Percentiles rank a stretch among this genome's conserved stretches.
Conservation (phyloP, 2,329 filamentous ascomycete genomes). For the Gnomoniopsis sp. region DNA sequence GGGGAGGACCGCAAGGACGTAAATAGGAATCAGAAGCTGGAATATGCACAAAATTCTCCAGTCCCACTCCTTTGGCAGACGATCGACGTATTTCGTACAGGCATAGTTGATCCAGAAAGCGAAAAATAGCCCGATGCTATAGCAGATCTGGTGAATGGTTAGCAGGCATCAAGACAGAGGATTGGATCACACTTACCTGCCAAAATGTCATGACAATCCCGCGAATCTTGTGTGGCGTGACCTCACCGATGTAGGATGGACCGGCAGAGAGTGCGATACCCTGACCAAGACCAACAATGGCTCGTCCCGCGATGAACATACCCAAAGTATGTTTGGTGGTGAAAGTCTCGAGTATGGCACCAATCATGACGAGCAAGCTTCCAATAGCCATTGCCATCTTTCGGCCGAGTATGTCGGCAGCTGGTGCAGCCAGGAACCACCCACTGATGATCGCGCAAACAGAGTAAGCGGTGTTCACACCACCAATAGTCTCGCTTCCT, state of each 20-base stretch:
- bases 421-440: conserved; percentile 67
- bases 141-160: not conserved
- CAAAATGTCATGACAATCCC: conserved; percentile 68
- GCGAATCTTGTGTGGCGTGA: conserved; percentile 61
- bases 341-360: conserved; percentile 67
- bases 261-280: conserved; percentile 63
- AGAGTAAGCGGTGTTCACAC: conserved; percentile 67
- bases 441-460: conserved; percentile 68
- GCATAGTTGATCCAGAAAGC: conserved; percentile 63
- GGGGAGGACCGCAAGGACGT: conserved; percentile 60
- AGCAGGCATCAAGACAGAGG: not conserved
- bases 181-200: conserved; percentile 42
- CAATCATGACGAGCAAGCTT: conserved; percentile 61
- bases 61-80: conserved; percentile 58
- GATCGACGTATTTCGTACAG: conserved; percentile 47
- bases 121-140: conserved; percentile 45
- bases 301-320: conserved; percentile 65
- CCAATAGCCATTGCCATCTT: conserved; percentile 63
- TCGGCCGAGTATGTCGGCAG: conserved; percentile 60
- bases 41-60: conserved; percentile 72
- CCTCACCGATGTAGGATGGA: conserved; percentile 68
- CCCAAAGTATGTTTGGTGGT: conserved; percentile 57
- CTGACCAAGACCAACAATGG: conserved; percentile 67
- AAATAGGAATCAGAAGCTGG: conserved; percentile 61
- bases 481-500: conserved; percentile 37